A percentile compares a stretch with the other conserved stretches of the same genome.
Evolutionary conservation across 106 monocot genomes (phyloP).

Genomic region (Cymbidium sinense): DNA sequence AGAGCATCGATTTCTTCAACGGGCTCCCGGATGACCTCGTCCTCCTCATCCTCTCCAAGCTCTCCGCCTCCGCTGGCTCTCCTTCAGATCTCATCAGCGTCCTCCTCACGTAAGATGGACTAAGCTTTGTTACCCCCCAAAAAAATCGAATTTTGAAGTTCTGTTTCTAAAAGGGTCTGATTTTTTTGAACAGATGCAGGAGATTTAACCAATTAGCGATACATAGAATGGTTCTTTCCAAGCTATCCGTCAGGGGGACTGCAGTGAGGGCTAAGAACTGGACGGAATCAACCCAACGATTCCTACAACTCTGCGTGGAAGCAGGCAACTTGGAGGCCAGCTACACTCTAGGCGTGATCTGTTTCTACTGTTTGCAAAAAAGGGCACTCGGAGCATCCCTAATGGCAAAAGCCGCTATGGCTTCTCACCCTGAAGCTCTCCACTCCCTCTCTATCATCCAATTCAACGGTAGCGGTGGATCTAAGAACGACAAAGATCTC

Average conservation of each 20-base stretch:
- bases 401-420: constrained; percentile 50
- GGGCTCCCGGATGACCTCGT: constrained; percentile 62
- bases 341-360: constrained; percentile 63
- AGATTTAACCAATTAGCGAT: constrained; percentile 28
- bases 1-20: constrained; percentile 26
- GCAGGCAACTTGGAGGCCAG: constrained; percentile 60
- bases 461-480: constrained; percentile 59
- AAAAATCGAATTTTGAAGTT: neutral
- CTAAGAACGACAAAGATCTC: constrained; percentile 49
- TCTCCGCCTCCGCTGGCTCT: constrained; percentile 32
- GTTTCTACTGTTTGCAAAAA: constrained; percentile 16
- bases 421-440: constrained; percentile 45
- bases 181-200: constrained; percentile 42
- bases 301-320: constrained; percentile 44
- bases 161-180: neutral
- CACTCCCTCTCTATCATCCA: constrained; percentile 56
- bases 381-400: constrained; percentile 35
- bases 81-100: constrained; percentile 43
- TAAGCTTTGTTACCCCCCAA: neutral
- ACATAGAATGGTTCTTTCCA: constrained; percentile 40
- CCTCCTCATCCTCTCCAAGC: constrained; percentile 33
- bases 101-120: constrained; percentile 28
- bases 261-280: constrained; percentile 38
- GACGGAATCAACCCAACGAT: constrained; percentile 44
- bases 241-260: constrained; percentile 25